Percentiles rank a stretch among this genome's conserved stretches.
Conservation (phyloP, 495 filamentous ascomycete species). For the Aspergillus incahuasiensis region DNA sequence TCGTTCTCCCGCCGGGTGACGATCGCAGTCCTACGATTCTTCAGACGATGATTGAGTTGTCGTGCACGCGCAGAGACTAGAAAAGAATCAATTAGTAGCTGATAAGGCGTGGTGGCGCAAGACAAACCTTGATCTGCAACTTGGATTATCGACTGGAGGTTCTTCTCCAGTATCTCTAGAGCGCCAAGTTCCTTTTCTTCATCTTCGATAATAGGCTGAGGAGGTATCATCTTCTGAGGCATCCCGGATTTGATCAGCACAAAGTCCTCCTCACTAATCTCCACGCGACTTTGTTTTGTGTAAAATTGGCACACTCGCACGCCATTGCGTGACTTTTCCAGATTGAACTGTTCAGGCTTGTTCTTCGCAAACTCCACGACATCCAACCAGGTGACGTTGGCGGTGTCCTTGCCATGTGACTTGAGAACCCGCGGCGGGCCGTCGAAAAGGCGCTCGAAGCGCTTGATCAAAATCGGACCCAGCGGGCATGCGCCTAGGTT, state of each 20-base stretch:
- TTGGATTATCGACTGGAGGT: slow-evolving; percentile 67
- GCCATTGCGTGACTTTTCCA: slow-evolving; percentile 63
- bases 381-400: slow-evolving; percentile 72
- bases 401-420: slow-evolving; percentile 57
- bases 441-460: slow-evolving; percentile 81
- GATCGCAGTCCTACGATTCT: slow-evolving; percentile 69
- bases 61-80: slow-evolving; percentile 71
- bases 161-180: slow-evolving; percentile 75
- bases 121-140: slow-evolving; percentile 72
- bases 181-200: slow-evolving; percentile 81
- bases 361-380: slow-evolving; percentile 78
- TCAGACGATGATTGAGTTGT: slow-evolving; percentile 77
- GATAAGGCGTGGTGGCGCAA: neutral
- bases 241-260: slow-evolving; percentile 74
- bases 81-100: slow-evolving; percentile 14
- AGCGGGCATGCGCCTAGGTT: slow-evolving; percentile 81
- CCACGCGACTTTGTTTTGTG: slow-evolving; percentile 73
- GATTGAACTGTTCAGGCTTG: slow-evolving; percentile 74
- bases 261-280: slow-evolving; percentile 86
- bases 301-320: slow-evolving; percentile 72
- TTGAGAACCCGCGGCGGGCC: slow-evolving; percentile 68
- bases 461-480: slow-evolving; percentile 75
- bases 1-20: slow-evolving; percentile 54
- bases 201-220: slow-evolving; percentile 77
- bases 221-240: slow-evolving; percentile 77